Evolutionary conservation across 495 filamentous ascomycete species (phyloP).

Genomic region (Hyaloscypha bicolor): DNA sequence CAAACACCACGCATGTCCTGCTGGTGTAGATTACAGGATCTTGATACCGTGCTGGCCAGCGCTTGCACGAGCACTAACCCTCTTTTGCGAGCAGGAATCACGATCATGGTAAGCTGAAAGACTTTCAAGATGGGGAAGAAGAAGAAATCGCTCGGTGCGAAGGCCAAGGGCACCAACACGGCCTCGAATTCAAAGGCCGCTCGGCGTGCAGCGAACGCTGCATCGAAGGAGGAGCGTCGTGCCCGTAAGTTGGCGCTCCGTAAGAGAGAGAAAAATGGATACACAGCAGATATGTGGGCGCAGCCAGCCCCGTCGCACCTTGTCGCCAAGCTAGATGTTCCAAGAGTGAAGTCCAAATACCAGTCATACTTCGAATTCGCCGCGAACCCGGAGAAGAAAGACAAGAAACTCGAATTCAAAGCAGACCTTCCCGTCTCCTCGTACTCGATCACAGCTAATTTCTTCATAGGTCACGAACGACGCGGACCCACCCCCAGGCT

Average conservation of each 20-base stretch:
- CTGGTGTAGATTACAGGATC: constrained; percentile 9
- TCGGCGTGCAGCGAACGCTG: constrained; percentile 1
- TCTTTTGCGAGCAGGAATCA: not conserved
- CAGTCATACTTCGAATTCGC: constrained; percentile 56
- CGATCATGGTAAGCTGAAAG: constrained; percentile 22
- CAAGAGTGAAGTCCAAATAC: constrained; percentile 46
- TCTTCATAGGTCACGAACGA: constrained; percentile 44
- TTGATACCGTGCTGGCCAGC: constrained; percentile 16
- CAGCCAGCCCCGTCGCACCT: constrained; percentile 29
- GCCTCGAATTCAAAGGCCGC: not conserved
- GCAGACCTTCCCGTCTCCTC: constrained; percentile 15
- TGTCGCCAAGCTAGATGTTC: constrained; percentile 29
- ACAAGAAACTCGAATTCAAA: constrained; percentile 48
- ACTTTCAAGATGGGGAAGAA: constrained; percentile 24
- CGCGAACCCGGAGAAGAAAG: constrained; percentile 58
- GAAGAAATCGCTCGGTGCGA: constrained; percentile 12
- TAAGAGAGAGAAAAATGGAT: constrained; percentile 21
- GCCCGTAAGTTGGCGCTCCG: constrained; percentile 20
- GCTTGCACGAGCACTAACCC: constrained; percentile 12
- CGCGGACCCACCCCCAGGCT: constrained; percentile 67
- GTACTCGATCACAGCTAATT: constrained; percentile 31
- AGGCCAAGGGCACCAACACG: constrained; percentile 1
- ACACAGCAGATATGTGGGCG: constrained; percentile 28
- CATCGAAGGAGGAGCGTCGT: constrained; percentile 24
- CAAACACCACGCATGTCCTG: constrained; percentile 1